Base-by-base conservation (phyloP, 2,329 filamentous ascomycete genomes). In the Colletotrichum sojae region DNA sequence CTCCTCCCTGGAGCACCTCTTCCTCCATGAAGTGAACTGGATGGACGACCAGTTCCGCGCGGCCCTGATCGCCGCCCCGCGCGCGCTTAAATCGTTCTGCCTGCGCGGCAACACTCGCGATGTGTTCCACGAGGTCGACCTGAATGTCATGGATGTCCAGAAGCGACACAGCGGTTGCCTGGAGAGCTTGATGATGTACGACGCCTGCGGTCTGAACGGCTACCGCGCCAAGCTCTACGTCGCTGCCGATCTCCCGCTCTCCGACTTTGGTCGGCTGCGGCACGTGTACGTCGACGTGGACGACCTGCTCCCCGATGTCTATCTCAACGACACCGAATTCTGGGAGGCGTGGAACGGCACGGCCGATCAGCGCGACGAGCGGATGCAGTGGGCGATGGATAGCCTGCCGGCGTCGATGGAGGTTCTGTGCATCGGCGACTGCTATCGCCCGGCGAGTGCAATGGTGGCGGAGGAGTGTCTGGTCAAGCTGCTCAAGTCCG, bases 141-240 rank as follows among this genome's bases (percentile, higher is more conserved):
- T 12, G 20, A 25, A 58, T 8, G 10, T 64, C 45, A 16, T 6
- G 6, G 18, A 12, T 6, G 31, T 18, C 2, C 57, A 18, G 13
- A 25, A 43, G 2, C 3, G 6, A 20, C 66, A 63, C 49, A 15
- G 12, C 12, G 31, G 4, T 8, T 63, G 54, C 8, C 59, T 69
- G 4, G 25, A 54, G 31, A 53, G 55, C 27, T 16, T 60, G 22
- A 64, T 64, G 66, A 10, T 60, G 13, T 51, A 69, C 49, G 25
- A 49, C 20, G 13, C 31, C 6, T 22, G 16, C 13, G 27, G 36
- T 6, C 8, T 64, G 40, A n/a, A 27, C 8, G 55, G 40, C n/a
- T 55, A 59, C 39, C 15, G 59, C 45, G 31, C 31, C 16, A n/a
- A 4, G 10, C 27, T 59, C 9, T 53, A 56, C 45, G 31, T 6